phyloP scores from a whole-genome alignment of 768 basidiomycete species.

The Amanita thiersii region DNA sequence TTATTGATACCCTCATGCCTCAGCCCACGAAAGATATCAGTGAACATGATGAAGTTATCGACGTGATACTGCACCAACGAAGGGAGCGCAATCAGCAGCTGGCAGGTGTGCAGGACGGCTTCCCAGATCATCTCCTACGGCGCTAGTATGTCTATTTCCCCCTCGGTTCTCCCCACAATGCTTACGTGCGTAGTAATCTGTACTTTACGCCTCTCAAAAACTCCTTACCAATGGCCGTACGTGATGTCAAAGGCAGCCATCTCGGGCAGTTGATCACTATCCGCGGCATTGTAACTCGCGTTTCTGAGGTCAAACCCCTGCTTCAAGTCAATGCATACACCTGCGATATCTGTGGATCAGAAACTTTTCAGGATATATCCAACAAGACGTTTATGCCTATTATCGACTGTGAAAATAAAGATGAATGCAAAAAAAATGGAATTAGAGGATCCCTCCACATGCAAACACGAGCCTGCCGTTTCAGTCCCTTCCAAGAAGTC shows the following conservation, averaged over 20 bases:
- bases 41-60: conserved; percentile 90
- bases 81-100: conserved; percentile 80
- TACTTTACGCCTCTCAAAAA: conserved; percentile 87
- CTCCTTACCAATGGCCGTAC: conserved; percentile 76
- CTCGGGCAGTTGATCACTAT: conserved; percentile 94
- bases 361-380: conserved; percentile 96
- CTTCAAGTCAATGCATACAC: conserved; percentile 97
- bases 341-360: conserved; percentile 95
- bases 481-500: conserved; percentile 96
- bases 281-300: conserved; percentile 95
- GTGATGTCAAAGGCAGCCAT: conserved; percentile 78
- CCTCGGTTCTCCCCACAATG: conserved; percentile 7
- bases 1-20: conserved; percentile 86
- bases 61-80: conserved; percentile 92
- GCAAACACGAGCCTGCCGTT: conserved; percentile 96
- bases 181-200: conserved; percentile 57
- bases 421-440: conserved; percentile 79
- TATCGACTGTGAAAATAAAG: conserved; percentile 78
- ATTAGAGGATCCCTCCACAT: conserved; percentile 90
- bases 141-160: conserved; percentile 70
- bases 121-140: conserved; percentile 86
- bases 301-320: conserved; percentile 97
- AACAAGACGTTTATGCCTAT: conserved; percentile 89
- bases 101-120: conserved; percentile 66
- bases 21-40: conserved; percentile 83